Conservation (phyloP, 2,329 filamentous ascomycete genomes). For the Xylariomycetidae sp. region DNA sequence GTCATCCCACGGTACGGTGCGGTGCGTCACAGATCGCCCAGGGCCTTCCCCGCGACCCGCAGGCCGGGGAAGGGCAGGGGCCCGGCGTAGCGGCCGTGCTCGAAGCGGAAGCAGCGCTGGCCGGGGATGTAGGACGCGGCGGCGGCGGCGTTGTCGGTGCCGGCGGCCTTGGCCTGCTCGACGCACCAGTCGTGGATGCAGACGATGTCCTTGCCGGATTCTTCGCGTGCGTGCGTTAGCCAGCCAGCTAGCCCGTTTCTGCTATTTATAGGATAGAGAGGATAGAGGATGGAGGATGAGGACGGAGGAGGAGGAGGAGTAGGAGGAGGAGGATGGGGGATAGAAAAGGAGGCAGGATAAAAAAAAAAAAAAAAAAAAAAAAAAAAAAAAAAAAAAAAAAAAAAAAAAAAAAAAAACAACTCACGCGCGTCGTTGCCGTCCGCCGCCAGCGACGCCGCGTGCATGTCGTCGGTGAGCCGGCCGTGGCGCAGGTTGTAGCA, state of each 20-base stretch:
- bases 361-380: too few species aligned
- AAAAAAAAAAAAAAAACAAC: slow-evolving; percentile 2
- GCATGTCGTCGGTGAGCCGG: slow-evolving; percentile 8
- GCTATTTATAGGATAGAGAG: neutral
- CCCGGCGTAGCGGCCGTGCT: slow-evolving; percentile 10
- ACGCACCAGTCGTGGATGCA: slow-evolving; percentile 15
- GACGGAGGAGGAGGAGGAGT: neutral
- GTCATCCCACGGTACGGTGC: too few species aligned
- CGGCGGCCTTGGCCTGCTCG: slow-evolving; percentile 5
- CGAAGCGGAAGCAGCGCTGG: slow-evolving; percentile 14
- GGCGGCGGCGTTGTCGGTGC: slow-evolving; percentile 4
- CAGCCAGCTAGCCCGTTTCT: too few species aligned
- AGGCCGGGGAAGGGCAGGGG: slow-evolving; percentile 11
- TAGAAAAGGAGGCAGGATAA: neutral
- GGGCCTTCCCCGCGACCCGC: slow-evolving; percentile 1
- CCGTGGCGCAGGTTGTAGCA: slow-evolving; percentile 11
- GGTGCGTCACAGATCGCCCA: neutral
- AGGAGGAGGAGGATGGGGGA: neutral
- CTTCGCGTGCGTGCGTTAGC: slow-evolving; percentile 1
- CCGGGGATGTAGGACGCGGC: slow-evolving; percentile 6
- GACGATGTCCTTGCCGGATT: slow-evolving; percentile 10
- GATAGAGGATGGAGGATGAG: neutral
- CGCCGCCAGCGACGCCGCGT: slow-evolving; percentile 6
- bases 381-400: too few species aligned
- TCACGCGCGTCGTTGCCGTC: slow-evolving; percentile 9